These are phyloP conservation scores for Talaromyces pinophilus DNA, from an alignment of 2,329 filamentous ascomycete species.

Conservation along the genomic window DNA sequence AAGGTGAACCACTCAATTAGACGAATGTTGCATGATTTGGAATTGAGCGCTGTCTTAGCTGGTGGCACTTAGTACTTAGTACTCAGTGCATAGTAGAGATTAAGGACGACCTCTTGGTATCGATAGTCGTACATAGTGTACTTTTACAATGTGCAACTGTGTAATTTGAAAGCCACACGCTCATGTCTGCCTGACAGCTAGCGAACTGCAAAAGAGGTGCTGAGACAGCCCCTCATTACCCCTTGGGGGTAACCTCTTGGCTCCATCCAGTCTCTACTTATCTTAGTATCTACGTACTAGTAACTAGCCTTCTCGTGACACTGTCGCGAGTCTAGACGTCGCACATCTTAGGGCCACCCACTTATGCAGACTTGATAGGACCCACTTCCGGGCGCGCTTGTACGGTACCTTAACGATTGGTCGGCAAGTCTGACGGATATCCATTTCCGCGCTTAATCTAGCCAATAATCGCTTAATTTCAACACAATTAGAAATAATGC, in stretches of 20 bases:
- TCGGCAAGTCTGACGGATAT: neutral
- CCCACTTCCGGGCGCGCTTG: conserved; percentile 12
- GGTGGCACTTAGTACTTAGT: neutral
- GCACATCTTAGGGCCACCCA: neutral
- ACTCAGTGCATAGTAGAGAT: neutral
- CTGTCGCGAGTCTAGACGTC: neutral
- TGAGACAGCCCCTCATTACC: neutral
- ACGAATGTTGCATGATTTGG: neutral
- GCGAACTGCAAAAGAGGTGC: neutral
- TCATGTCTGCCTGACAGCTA: neutral
- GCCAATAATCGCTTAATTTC: neutral
- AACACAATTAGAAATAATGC: neutral
- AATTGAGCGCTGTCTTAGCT: neutral
- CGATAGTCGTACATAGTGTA: neutral
- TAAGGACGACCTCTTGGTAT: neutral
- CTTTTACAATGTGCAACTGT: neutral
- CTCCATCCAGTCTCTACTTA: neutral
- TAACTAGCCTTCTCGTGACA: neutral
- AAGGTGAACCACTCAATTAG: neutral
- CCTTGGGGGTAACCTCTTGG: neutral
- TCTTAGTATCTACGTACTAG: neutral
- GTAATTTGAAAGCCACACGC: neutral
- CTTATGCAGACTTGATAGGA: neutral
- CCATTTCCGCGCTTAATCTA: conserved; percentile 6
- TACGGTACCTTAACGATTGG: neutral